Evolutionary conservation across 148 eudicot genomes (phyloP), one percentile per base, ranked within the genome.

Genomic region (Persicaria maculosa): DNA sequence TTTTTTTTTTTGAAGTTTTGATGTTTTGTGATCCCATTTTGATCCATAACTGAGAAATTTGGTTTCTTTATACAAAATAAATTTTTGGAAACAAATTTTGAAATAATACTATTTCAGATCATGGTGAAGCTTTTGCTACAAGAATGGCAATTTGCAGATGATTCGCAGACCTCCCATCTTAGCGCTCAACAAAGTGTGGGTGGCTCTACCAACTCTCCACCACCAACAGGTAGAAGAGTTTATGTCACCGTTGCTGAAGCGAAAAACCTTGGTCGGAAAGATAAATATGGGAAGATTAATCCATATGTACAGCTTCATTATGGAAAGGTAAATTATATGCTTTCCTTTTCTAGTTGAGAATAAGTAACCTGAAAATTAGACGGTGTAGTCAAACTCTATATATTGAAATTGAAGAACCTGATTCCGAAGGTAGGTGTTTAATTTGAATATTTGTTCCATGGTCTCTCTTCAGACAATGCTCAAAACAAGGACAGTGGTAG

Each of bases 121-220:
- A 40, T 11, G 5, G 72, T 68, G 22, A 68, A 12, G 48, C 72
- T 68, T 43, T 46, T 68, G 47, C 59, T 92, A 15, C 90, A 88
- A 80, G 98, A 95, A 74, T 95, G 98, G 98, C 98, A 87, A 74
- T 90, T 92, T 79, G 74, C 97, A 0, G 93, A 92, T 82, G 98
- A 93, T 74, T 86, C 90, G 59, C 85, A 86, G 79, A 88, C 85
- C 68, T 74, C 81, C 58, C 82, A 65, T 78, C 79, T 80, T 58
- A 79, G 84, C 72, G 75, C 88, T 76, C 92, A 76, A 17, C 87
- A 79, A 52, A 82, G 86, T 40, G 74, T 85, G 6, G 62, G 73
- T 76, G 88, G 91, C 25, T 80, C 88, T 68, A 75, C 90, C 58
- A 90, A 83, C 79, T 65, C 74, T 50, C 77, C 50, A 19, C 57